Evolutionary conservation across 192 early-diverging fungal species (phyloP).

Genomic region (Coemansia sp.): DNA sequence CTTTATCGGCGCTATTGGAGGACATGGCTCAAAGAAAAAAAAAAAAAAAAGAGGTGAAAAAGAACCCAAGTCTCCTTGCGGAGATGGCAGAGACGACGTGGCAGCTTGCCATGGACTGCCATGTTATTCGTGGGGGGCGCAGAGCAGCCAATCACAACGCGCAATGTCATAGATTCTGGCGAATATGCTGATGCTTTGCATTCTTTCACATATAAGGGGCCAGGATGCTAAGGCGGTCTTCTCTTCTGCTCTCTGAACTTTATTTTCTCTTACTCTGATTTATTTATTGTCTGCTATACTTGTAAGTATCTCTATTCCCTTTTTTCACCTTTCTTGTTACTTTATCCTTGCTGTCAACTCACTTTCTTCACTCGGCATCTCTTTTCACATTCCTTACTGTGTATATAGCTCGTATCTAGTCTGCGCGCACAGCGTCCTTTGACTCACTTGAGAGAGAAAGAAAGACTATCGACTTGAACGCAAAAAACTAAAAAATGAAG

Average conservation of each 20-base stretch:
- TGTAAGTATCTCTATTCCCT: not conserved
- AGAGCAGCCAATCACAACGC: slow-evolving; percentile 33
- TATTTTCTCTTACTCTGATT: slow-evolving; percentile 15
- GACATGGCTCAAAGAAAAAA: not conserved
- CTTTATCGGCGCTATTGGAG: not conserved
- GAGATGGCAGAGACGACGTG: slow-evolving; percentile 17
- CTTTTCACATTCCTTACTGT: not conserved
- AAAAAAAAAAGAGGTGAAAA: not conserved
- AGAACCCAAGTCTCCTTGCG: not conserved
- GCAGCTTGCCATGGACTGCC: slow-evolving; percentile 19
- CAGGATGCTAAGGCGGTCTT: not conserved
- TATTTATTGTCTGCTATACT: slow-evolving; percentile 10
- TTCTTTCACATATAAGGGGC: slow-evolving; percentile 33
- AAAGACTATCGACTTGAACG: not conserved
- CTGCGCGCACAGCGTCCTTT: slow-evolving; percentile 5
- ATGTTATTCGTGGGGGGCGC: slow-evolving; percentile 27
- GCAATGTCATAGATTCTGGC: slow-evolving; percentile 36
- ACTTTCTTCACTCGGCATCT: not conserved
- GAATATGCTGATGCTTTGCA: slow-evolving; percentile 10
- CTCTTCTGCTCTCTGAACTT: slow-evolving; percentile 11
- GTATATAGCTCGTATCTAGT: slow-evolving; percentile 11
- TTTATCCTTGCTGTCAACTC: slow-evolving; percentile 11
- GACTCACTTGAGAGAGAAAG: slow-evolving; percentile 6
- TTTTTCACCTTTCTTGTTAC: not conserved
- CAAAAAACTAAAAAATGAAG: slow-evolving; percentile 31